A percentile compares a stretch with the other conserved stretches of the same genome.
phyloP scores from a whole-genome alignment of 345 rosid genomes.

The Euphorbia peplus region DNA sequence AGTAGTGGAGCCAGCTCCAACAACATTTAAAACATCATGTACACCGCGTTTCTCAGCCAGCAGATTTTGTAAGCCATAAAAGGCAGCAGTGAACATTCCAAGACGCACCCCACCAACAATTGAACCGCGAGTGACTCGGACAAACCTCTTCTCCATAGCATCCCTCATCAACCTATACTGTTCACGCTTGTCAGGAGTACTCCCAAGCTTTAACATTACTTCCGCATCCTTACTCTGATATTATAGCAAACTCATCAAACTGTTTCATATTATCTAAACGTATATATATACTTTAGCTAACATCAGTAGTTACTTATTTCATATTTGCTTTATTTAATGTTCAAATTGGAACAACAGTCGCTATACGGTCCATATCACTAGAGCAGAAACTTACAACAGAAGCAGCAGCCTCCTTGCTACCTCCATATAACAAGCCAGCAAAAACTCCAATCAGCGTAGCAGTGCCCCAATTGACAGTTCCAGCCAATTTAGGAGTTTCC shows the following conservation, averaged over 20 bases:
- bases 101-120: slow-evolving; percentile 87
- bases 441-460: slow-evolving; percentile 81
- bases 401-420: slow-evolving; percentile 93
- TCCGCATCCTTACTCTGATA: slow-evolving; percentile 93
- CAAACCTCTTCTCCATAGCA: slow-evolving; percentile 92
- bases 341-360: no score
- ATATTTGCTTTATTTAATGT: not conserved
- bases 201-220: slow-evolving; percentile 92
- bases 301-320: not conserved
- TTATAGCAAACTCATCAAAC: not conserved
- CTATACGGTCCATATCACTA: not conserved
- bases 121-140: slow-evolving; percentile 83
- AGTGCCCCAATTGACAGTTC: slow-evolving; percentile 83
- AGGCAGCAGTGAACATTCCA: slow-evolving; percentile 87
- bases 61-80: slow-evolving; percentile 68
- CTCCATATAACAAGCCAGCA: slow-evolving; percentile 91
- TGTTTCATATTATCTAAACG: not conserved
- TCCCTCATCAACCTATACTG: slow-evolving; percentile 85
- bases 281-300: not conserved
- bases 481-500: slow-evolving; percentile 55
- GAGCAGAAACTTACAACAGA: slow-evolving; percentile 60
- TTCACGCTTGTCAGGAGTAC: slow-evolving; percentile 85
- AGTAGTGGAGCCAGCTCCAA: slow-evolving; percentile 93
- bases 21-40: slow-evolving; percentile 76
- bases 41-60: slow-evolving; percentile 77